Evolutionary conservation across 352 stramenopile species (phyloP), one percentile per base, ranked within the genome.

Genomic region (Globisporangium parvum): DNA sequence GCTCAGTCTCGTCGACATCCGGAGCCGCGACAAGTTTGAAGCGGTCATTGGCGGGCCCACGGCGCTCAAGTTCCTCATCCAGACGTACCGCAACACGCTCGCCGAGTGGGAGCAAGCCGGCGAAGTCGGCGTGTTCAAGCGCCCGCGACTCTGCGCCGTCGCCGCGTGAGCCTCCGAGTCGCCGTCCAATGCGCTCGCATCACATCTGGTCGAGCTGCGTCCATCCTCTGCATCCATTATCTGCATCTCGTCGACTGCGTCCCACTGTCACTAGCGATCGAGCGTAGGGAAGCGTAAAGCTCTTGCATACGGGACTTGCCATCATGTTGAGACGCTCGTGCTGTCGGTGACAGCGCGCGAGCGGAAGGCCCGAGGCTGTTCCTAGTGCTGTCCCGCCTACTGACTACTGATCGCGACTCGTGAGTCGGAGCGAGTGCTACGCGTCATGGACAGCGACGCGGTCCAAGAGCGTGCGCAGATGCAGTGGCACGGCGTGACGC

Each of bases 51-150:
- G 83, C 17, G 83, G 83, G 0, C 76, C 68, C 4, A 82, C 73
- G 17, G 78, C 77, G n/a, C 65, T 89, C 51, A 88, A 91, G 67
- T 79, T 88, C 55, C 70, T 93, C 11, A 88, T 91, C 42, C 74
- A 88, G 65, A 88, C 73, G 18, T 87, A 86, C 51, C 69, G 80
- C 51, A 85, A 68, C 54, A 75, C 77, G 47, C 64, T 88, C 20
- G 76, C 65, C 11, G 77, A 74, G 47, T 93, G 83, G 83, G 79
- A 93, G 51, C 77, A 87, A 26, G 72, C 70, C 0, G 80, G 80
- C 15, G 68, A 91, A 47, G 60, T 77, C 1, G 83, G 83, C 14
- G 80, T 93, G 50, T 93, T 85, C 61, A 88, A 88, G 61, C 83
- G 83, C 12, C 63, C 74, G 21, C 58, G 67, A 0, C 44, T 76